Base-by-base conservation (phyloP, 73 alveolate species). In the Breviolum minutum region DNA sequence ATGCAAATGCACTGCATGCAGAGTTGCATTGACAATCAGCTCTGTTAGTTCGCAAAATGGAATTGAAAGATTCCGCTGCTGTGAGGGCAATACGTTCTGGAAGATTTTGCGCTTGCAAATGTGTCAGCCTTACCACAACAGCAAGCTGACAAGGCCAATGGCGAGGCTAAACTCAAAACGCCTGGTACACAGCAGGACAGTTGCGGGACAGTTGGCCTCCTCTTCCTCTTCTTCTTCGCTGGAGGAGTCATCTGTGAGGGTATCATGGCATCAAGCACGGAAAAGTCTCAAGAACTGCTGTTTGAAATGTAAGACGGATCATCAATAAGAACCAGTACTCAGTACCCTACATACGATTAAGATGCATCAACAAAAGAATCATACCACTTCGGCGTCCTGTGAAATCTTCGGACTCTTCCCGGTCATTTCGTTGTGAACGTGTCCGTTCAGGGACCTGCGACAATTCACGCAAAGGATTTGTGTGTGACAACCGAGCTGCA, bases 151-250 rank as follows among this genome's bases (percentile, higher is more conserved):
- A 77, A 77, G 63, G 64, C 63, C 2, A n/a, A 27, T 8, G 63
- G 0, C 87, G 10, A 7, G 48, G 48, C 90, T 66, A 40, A 81
- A 54, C 16, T 16, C 54, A 40, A 40, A 40, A 40, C 54, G 54
- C 54, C 54, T 40, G 54, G 54, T 40, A 3, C 54, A 3, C 54
- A 2, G 6, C 7, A 27, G 24, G n/a, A 77, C 27, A 77, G 62
- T 6, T 76, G 77, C 1, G 4, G n/a, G 77, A 14, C n/a, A 83
- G 17, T 40, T 17, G 54, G 71, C 76, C 92, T 54, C 92, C 60
- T 83, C 92, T 61, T 60, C 76, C 76, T 83, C 92, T 83, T 83
- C 92, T 54, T 9, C 61, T 7, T 77, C 92, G 60, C 92, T 83
- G 32, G 69, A 32, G 14, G 68, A 80, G 54, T 80, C 88, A 7